Conservation (phyloP, 2,329 filamentous ascomycete species). For the Talaromyces verruculosus region DNA sequence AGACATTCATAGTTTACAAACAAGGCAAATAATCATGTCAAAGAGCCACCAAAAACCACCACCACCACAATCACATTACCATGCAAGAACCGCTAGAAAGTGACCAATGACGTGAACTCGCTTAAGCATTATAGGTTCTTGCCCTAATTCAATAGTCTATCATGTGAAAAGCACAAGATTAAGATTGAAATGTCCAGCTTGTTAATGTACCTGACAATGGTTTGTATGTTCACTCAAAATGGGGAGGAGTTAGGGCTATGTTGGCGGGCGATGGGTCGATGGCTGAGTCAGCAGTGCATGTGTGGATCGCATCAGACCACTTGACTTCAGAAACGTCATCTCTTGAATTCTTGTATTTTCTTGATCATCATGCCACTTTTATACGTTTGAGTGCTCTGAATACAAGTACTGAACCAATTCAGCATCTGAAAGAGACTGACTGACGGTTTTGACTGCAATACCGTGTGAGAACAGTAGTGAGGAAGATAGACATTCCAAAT, state of each 20-base stretch:
- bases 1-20: not conserved
- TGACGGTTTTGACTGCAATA: not conserved
- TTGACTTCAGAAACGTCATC: constrained; percentile 9
- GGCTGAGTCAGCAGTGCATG: not conserved
- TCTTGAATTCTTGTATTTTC: not conserved
- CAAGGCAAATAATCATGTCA: not conserved
- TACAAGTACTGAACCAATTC: not conserved
- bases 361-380: not conserved
- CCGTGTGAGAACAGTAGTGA: not conserved
- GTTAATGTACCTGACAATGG: not conserved
- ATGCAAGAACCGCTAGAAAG: not conserved
- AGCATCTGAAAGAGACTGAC: not conserved
- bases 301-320: not conserved
- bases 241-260: constrained; percentile 8
- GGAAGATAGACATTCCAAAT: not conserved
- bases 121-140: not conserved
- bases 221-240: not conserved
- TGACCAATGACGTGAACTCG: not conserved
- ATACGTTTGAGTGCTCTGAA: not conserved
- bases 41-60: constrained; percentile 6
- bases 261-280: not conserved
- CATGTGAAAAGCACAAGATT: not conserved
- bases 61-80: not conserved
- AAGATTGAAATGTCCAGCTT: not conserved
- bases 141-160: not conserved